Evolutionary conservation across 164 flowering plant species (phyloP), one percentile per base, ranked within the genome.

Genomic region (Aristolochia fimbriata): DNA sequence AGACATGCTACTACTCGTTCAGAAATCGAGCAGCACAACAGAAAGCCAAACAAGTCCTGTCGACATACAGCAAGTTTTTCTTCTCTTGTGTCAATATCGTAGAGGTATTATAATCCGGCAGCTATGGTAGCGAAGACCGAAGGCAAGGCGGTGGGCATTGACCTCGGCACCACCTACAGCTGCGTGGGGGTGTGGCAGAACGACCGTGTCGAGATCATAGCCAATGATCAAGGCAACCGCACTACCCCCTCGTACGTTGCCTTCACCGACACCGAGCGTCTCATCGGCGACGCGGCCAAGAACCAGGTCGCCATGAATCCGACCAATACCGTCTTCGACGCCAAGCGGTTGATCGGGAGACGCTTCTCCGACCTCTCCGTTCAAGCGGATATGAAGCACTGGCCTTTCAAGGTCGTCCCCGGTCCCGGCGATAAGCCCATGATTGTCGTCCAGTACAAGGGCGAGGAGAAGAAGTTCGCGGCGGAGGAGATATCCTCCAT

Each of bases 181-280:
- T 73, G 76, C 59, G 76, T 70, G 8, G 76, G 73, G 2, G 77
- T 70, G 3, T 73, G 77, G 77, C 68, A 19, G 41, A 46, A 73
- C 37, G 77, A 70, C 61, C 64, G 74, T 0, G 71, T 73, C 37
- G 77, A 73, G 62, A 73, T 73, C 66, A 70, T 73, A 23, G 55
- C 74, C 16, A 73, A 73, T 55, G 77, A 73, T 56, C 77, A 73
- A 49, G 77, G 77, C 25, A 73, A 73, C 62, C 66, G 77, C 17
- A 73, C 77, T 15, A 70, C 77, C 21, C 77, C 77, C 1, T 73
- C 77, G 17, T 73, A 73, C 56, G 77, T 74, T 9, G 77, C 74
- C 15, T 74, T 74, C 72, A 70, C 77, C 15, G 77, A 74, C 59
- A 70, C 73, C 24, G 77, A 74, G 64, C 62, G 77, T 6, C 58